phyloP scores from a whole-genome alignment of 768 basidiomycete species.

The Agrocybe praecox region DNA sequence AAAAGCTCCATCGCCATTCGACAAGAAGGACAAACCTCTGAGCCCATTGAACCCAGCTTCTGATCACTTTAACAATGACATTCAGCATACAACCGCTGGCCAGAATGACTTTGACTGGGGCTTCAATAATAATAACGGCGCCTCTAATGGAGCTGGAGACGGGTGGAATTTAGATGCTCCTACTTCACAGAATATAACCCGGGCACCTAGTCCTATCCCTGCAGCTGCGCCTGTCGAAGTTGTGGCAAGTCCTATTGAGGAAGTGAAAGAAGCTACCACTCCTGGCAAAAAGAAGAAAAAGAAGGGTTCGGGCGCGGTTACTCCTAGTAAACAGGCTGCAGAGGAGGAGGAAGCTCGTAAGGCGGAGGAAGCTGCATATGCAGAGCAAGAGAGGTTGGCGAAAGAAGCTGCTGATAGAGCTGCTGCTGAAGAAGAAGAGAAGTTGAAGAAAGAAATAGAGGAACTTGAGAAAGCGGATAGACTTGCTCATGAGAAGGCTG shows the following conservation, averaged over 20 bases:
- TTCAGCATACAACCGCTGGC: conserved; percentile 10
- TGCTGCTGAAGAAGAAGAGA: neutral
- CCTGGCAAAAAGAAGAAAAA: conserved; percentile 27
- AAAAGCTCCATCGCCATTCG: conserved; percentile 24
- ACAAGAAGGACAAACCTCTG: conserved; percentile 23
- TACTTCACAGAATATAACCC: neutral
- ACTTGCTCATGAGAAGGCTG: conserved; percentile 7
- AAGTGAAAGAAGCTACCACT: conserved; percentile 14
- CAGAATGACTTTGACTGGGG: conserved; percentile 13
- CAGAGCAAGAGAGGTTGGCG: conserved; percentile 6
- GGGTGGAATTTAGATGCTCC: conserved; percentile 7
- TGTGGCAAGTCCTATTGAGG: conserved; percentile 13
- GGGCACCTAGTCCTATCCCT: conserved; percentile 11
- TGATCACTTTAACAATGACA: conserved; percentile 15
- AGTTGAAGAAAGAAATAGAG: conserved; percentile 7
- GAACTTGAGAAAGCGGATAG: conserved; percentile 3
- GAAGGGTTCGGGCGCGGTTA: conserved; percentile 16
- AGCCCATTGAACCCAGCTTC: conserved; percentile 38
- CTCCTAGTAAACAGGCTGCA: conserved; percentile 16
- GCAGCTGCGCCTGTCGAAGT: conserved; percentile 13
- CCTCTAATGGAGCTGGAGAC: conserved; percentile 9
- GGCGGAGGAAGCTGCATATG: conserved; percentile 14
- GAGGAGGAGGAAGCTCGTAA: conserved; percentile 3
- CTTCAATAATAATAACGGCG: conserved; percentile 12
- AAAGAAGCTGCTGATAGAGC: conserved; percentile 6